Evolutionary conservation across 2,329 filamentous ascomycete genomes (phyloP), one percentile per base, ranked within the genome.

Genomic region (Phyllosticta capitalensis): DNA sequence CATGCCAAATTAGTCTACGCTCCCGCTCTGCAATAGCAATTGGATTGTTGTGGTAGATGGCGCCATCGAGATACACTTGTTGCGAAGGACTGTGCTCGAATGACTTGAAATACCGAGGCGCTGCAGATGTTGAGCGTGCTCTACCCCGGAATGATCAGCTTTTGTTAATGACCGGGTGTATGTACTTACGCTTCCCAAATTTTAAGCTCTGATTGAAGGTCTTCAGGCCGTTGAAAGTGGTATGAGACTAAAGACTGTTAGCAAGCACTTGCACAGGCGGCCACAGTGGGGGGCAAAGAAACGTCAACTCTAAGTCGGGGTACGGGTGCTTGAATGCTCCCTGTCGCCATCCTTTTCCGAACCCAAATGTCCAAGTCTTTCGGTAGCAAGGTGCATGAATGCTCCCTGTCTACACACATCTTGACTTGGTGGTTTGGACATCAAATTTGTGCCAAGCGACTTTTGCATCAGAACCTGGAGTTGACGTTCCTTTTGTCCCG

Each of bases 11-110:
- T 0, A 71, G 67, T 64, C 75, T 76, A 4, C 75, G 68, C 52
- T 81, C 79, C 53, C 74, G 68, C 55, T 81, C 76, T 2, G 81
- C 80, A 61, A 82, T 72, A 5, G 70, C 67, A 21, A 79, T 74
- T 2, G 80, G 80, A 51, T 82, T 82, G 61, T 79, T 78, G 67
- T 78, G 75, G 10, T 75, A 74, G 0, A 81, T 67, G 1, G 74
- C 78, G 2, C 79, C 79, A 59, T 82, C 80, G 0, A 78, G 68
- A 61, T 81, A 83, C 0, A 71, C 74, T 5, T 74, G 72, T 60
- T 76, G 74, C 0, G 78, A 77, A 3, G 73, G 71, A 5, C 73
- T 70, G 58, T 82, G 77, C n/a, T 73, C 69, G 68, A 80, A 81
- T 6, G 78, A 75, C 62, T 79, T 78, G 68, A 82, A 82, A 62